These are phyloP conservation scores for Colletotrichum chlorophyti DNA, from an alignment of 2,329 filamentous ascomycete genomes.

Conservation along the genomic window DNA sequence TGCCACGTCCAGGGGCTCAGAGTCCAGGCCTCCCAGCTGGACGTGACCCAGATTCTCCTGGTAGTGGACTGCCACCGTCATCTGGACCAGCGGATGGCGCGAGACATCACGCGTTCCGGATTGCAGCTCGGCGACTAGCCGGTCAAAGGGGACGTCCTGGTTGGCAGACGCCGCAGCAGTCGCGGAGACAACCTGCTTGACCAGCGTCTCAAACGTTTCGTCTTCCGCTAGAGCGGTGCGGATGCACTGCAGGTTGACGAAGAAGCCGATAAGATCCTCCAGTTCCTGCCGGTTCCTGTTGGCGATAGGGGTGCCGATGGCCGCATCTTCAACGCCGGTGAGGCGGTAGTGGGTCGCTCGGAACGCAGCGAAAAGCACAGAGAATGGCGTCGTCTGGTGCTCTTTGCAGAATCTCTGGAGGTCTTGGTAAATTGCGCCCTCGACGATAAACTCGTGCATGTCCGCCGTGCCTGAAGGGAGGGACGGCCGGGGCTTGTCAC, in stretches of 20 bases:
- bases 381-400: slow-evolving; percentile 11
- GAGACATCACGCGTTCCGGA: neutral
- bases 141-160: slow-evolving; percentile 29
- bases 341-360: slow-evolving; percentile 25
- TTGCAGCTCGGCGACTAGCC: neutral
- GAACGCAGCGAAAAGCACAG: slow-evolving; percentile 25
- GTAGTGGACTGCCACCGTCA: slow-evolving; percentile 5
- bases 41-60: neutral
- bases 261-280: slow-evolving; percentile 31
- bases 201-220: slow-evolving; percentile 5
- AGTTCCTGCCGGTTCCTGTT: slow-evolving; percentile 10
- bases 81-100: slow-evolving; percentile 1
- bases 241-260: slow-evolving; percentile 35
- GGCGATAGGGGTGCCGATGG: slow-evolving; percentile 27
- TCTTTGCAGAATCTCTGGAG: slow-evolving; percentile 26
- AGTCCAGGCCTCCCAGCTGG: neutral
- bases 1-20: neutral
- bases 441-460: slow-evolving; percentile 10
- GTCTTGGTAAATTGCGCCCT: slow-evolving; percentile 1
- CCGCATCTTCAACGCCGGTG: slow-evolving; percentile 21
- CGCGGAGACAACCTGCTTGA: slow-evolving; percentile 4
- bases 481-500: slow-evolving; percentile 23
- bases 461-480: slow-evolving; percentile 26
- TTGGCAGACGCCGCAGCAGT: slow-evolving; percentile 26
- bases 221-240: slow-evolving; percentile 8